Evolutionary conservation across 179 eudicot genomes (phyloP).

Genomic region (Silene coronaria): DNA sequence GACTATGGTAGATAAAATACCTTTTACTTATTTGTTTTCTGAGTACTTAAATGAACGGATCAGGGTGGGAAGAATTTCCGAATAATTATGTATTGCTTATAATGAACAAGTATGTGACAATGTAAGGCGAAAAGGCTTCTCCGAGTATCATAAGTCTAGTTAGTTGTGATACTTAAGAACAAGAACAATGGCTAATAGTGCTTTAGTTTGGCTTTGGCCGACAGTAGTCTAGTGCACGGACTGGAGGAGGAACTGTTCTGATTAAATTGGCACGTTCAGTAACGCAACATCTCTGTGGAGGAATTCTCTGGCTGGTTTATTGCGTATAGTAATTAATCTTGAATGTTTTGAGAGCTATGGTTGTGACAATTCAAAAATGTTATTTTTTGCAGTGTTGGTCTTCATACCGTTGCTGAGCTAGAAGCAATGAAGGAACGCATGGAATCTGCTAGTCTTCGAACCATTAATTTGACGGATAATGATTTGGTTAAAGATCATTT

Average conservation of each 20-base stretch:
- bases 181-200: no score
- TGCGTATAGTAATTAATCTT: no score
- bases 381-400: conserved; percentile 70
- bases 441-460: conserved; percentile 64
- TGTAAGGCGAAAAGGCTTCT: no score
- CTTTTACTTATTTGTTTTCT: neutral
- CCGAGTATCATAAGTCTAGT: no score
- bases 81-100: neutral
- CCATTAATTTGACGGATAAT: conserved; percentile 65
- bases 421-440: conserved; percentile 64
- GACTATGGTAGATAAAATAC: neutral
- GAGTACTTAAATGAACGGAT: neutral
- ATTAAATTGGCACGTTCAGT: neutral
- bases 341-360: no score
- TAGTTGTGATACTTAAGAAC: no score
- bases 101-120: no score
- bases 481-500: conserved; percentile 98
- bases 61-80: neutral
- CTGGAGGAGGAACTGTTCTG: neutral
- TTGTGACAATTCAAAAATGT: conserved; percentile 5
- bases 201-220: no score
- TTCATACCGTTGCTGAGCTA: conserved; percentile 72
- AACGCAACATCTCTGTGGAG: no score
- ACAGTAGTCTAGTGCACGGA: no score
- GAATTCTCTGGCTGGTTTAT: no score